phyloP scores from a whole-genome alignment of 345 rosid genomes.

The Psidium friedrichsthalianum region DNA sequence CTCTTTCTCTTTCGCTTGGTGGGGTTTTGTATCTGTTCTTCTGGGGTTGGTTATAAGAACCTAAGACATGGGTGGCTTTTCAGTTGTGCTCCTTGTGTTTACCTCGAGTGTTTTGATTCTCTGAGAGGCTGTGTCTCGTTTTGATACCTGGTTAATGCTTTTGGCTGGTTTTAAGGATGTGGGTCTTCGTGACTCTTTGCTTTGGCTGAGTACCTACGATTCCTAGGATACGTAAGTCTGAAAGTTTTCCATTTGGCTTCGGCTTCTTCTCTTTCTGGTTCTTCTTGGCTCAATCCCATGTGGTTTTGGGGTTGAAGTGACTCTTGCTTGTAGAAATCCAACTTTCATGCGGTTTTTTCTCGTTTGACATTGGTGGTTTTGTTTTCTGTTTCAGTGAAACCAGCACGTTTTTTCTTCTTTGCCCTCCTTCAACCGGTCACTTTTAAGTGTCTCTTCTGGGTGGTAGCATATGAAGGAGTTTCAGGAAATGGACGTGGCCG shows the following conservation, averaged over 20 bases:
- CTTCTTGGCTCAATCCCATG: not conserved
- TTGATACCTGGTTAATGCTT: not conserved
- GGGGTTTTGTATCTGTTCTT: conserved; percentile 4
- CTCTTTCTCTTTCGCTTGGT: not conserved
- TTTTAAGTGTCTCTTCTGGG: not conserved
- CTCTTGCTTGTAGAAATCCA: not conserved
- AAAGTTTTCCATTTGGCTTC: not conserved
- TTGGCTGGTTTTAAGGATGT: conserved; percentile 11
- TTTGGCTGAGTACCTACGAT: conserved; percentile 11
- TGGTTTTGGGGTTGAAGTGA: not conserved
- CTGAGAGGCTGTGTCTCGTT: not conserved
- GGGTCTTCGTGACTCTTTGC: conserved; percentile 18
- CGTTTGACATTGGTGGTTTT: not conserved
- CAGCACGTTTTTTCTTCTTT: not conserved
- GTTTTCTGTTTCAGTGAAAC: not conserved
- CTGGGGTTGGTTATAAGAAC: conserved; percentile 2
- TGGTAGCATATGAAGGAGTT: not conserved
- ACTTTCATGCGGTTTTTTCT: not conserved
- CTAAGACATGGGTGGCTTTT: conserved; percentile 4
- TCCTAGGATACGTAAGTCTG: not conserved
- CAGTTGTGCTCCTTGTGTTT: not conserved
- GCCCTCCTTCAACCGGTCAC: not conserved
- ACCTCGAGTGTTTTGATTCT: not conserved
- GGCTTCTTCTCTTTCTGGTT: not conserved
- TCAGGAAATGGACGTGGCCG: too few species aligned